These are phyloP conservation scores for Teratosphaeriaceae sp. DNA, from an alignment of 2,329 filamentous ascomycete genomes.

Conservation along the genomic window DNA sequence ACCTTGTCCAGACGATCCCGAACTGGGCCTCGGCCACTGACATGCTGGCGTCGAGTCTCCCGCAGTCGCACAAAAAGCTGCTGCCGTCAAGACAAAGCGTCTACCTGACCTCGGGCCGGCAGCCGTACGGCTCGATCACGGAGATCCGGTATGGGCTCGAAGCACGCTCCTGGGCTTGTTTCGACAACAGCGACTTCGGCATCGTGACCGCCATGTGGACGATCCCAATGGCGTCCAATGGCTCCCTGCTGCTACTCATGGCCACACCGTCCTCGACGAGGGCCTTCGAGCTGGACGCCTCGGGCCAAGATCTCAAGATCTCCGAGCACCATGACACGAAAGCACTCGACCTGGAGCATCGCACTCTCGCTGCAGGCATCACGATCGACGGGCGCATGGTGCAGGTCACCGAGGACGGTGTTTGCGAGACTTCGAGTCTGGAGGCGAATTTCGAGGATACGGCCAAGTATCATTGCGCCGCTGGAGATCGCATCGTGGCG, in stretches of 20 bases:
- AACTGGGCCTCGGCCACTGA: constrained; percentile 54
- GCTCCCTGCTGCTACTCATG: constrained; percentile 31
- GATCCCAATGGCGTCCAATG: constrained; percentile 24
- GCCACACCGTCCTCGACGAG: constrained; percentile 26
- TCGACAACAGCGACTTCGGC: constrained; percentile 22
- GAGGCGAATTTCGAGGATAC: constrained; percentile 24
- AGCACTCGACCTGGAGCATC: constrained; percentile 19
- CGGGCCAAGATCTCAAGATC: constrained; percentile 14
- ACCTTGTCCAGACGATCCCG: constrained; percentile 55
- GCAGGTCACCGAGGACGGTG: constrained; percentile 21
- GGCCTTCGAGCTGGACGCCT: constrained; percentile 12
- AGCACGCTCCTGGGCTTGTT: constrained; percentile 23
- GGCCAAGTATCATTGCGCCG: constrained; percentile 7
- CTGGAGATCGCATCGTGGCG: constrained; percentile 15
- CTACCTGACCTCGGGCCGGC: constrained; percentile 37
- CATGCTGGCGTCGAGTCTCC: constrained; percentile 29
- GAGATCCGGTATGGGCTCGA: constrained; percentile 39
- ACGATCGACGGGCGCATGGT: constrained; percentile 17
- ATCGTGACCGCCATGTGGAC: constrained; percentile 32
- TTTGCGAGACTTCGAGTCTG: constrained; percentile 17
- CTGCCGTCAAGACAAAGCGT: constrained; percentile 20
- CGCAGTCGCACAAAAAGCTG: constrained; percentile 15
- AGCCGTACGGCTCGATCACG: constrained; percentile 38
- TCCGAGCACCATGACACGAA: constrained; percentile 10
- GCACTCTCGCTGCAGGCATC: constrained; percentile 21